Base-by-base conservation (phyloP, 495 filamentous ascomycete genomes). In the Penicillium herquei region DNA sequence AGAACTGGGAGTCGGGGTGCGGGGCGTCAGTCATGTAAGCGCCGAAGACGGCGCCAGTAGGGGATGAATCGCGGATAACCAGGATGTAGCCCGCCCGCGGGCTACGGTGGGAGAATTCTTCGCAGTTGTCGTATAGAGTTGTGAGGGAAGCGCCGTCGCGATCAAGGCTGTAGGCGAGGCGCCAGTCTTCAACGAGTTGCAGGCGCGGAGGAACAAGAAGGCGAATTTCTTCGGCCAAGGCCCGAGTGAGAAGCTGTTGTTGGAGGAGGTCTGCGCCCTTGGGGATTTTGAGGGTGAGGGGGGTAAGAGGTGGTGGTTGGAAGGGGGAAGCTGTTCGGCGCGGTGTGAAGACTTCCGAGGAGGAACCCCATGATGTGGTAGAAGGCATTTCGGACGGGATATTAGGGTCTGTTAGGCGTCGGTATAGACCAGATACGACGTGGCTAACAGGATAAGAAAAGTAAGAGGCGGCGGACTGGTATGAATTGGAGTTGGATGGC, bases 1-100 rank as follows among this genome's bases (percentile, higher is more conserved):
- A 98, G 78, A 94, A 98, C 51, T 92, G 90, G 0, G 88, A 64
- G n/a, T 81, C 69, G 0, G 89, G 88, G 62, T 86, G 87, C 4
- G 92, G 92, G 31, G 85, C 76, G 63, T 98, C 92, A 58, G 90
- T 94, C 56, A 98, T 83, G 72, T 96, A 98, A 49, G 93, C 91
- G 68, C 94, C 94, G 66, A 98, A 98, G 48, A 92, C 81, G 80
- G 93, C 65, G 51, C 58, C 62, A 18, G 63, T 55, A 14, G 69
- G 63, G 31, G 80, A 81, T 11, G 76, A 78, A 63, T 98, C 94
- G 60, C 82, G 81, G 13, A 98, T 84, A 1, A 93, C 89, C 13
- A 98, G 76, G 43, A 97, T 90, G 63, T 93, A 98, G 13, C 90
- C 90, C 12, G 88, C 89, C 53, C 91, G 75, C 62, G 82, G 81